Evolutionary conservation across 2,329 filamentous ascomycete species (phyloP), one percentile per base, ranked within the genome.

Genomic region (Pseudocercospora vitis): DNA sequence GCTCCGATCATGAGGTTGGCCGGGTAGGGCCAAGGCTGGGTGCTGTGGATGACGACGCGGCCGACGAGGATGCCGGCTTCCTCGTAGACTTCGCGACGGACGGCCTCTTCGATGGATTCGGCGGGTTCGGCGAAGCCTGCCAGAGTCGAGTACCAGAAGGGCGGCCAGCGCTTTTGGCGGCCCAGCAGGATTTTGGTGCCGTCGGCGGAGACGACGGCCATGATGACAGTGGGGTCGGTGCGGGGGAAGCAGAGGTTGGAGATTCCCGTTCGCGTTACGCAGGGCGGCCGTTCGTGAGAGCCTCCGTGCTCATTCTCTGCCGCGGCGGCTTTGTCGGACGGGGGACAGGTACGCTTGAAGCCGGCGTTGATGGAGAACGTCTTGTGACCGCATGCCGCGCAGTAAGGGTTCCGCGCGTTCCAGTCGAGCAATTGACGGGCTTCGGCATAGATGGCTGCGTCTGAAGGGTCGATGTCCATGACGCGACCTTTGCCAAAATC

Each of bases 191-290:
- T 75, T 57, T 84, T 83, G 61, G 85, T 81, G 46, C 87, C 87
- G 63, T 95, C 89, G 47, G 85, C 79, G 49, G 88, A 95, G 26
- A 97, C 82, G 8, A 96, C 86, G 0, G 91, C 92, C 74, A 95
- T 91, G 73, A 99, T 99, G 70, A 97, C 91, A 23, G 90, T 95
- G 1, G 91, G 91, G 65, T 96, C 91, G 1, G 92, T 96, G 47
- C 91, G 84, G 2, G 92, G 92, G 78, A 96, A 97, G 67, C 81
- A 87, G 49, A 96, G 79, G 73, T 99, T 99, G 26, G 91, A 95
- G 40, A 99, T 76, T 21, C 89, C 91, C 32, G 84, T 87, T 50
- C 94, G 83, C 0, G 91, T 95, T 6, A 83, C 85, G 72, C 94
- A 99, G 14, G 86, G 80, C 1, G 79, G 80, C 7, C 90, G 84